Conservation (phyloP, 2,329 filamentous ascomycete genomes). For the Onygenales sp. region DNA sequence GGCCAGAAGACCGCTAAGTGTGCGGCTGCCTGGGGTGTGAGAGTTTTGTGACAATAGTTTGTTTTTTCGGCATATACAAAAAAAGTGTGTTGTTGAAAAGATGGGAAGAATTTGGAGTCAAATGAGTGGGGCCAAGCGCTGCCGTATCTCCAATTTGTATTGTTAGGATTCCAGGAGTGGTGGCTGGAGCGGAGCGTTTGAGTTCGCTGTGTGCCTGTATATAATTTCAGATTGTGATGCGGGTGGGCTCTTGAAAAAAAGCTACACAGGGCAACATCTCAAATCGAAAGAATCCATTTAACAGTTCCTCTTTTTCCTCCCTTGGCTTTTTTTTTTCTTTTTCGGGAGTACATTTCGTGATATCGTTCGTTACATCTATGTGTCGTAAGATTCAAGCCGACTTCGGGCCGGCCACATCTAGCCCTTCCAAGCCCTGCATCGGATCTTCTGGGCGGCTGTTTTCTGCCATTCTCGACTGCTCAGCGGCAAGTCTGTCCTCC, state of each 20-base stretch:
- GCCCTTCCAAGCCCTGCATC: constrained; percentile 88
- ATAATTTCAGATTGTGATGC: not conserved
- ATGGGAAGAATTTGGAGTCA: not conserved
- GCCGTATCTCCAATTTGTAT: constrained; percentile 7
- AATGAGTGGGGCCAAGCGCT: not conserved
- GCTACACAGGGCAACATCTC: not conserved
- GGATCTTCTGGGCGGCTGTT: constrained; percentile 61
- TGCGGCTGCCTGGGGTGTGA: not conserved
- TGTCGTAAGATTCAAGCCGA: constrained; percentile 45
- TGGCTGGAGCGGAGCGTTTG: not conserved
- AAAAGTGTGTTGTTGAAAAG: not conserved
- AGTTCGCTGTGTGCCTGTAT: not conserved
- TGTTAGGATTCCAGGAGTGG: constrained; percentile 3
- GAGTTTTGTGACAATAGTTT: not conserved
- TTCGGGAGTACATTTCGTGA: not conserved
- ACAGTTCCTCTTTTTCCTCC: not conserved
- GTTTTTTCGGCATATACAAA: not conserved
- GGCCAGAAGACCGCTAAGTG: constrained; percentile 28
- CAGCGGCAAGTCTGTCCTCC: constrained; percentile 58
- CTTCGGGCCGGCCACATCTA: constrained; percentile 90
- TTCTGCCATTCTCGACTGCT: constrained; percentile 42
- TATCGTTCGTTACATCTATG: not conserved
- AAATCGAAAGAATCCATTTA: not conserved
- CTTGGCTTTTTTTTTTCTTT: not conserved
- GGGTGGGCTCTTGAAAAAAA: not conserved